These are phyloP conservation scores for Rhynchosporium secalis DNA, from an alignment of 2,329 filamentous ascomycete genomes.

Conservation along the genomic window DNA sequence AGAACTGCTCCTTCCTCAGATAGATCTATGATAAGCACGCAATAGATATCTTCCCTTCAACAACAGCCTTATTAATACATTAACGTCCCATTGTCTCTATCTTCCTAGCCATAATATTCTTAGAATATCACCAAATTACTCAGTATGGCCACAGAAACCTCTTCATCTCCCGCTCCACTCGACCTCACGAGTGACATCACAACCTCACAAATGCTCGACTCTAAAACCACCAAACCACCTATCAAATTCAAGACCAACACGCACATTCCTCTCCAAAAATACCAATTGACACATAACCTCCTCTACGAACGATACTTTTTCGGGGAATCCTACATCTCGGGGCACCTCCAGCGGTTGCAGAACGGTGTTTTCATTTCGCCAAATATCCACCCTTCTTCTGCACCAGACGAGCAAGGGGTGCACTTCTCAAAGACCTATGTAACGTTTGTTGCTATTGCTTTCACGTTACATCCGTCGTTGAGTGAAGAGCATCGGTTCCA, in stretches of 20 bases:
- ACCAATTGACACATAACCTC: constrained; percentile 43
- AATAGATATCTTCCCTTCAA: too few relatives aligned
- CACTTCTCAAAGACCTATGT: constrained; percentile 40
- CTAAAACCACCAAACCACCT: not conserved
- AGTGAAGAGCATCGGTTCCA: constrained; percentile 48
- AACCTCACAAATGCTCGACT: not conserved
- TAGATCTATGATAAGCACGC: too few relatives aligned
- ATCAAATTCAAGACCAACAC: constrained; percentile 18
- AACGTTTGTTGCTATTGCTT: constrained; percentile 50
- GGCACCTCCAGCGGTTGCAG: constrained; percentile 51
- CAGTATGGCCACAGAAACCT: not conserved
- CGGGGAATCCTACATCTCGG: constrained; percentile 50
- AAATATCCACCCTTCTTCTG: constrained; percentile 44
- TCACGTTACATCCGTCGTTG: constrained; percentile 50
- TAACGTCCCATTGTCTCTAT: too few relatives aligned
- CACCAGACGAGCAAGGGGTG: constrained; percentile 22
- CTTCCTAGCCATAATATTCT: not conserved
- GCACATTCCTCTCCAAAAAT: constrained; percentile 29
- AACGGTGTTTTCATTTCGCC: constrained; percentile 48
- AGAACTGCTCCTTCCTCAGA: too few relatives aligned
- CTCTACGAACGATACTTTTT: constrained; percentile 51
- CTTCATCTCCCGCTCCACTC: not conserved
- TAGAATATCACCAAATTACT: not conserved
- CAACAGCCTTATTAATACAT: too few relatives aligned
- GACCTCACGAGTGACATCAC: not conserved